Evolutionary conservation across 169 alveolate genomes (phyloP).

Genomic region (Sarcocystis neurona): DNA sequence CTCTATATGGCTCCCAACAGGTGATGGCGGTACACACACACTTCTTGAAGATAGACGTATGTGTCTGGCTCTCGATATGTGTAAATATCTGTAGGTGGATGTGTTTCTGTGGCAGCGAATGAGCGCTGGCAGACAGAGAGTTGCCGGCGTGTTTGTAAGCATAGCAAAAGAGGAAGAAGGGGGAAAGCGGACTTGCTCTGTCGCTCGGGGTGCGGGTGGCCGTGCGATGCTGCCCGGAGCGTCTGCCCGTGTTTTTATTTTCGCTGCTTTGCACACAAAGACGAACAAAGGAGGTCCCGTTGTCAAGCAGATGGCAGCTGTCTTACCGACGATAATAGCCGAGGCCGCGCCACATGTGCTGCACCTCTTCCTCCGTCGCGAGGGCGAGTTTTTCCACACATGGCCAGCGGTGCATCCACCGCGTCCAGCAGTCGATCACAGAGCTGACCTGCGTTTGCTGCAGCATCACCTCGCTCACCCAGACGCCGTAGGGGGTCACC

Average conservation of each 20-base stretch:
- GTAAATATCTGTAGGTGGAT: too few species aligned
- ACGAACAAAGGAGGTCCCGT: not conserved
- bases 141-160: too few species aligned
- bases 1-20: too few species aligned
- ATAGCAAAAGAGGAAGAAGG: not conserved
- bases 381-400: slow-evolving; percentile 57
- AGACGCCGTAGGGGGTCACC: slow-evolving; percentile 65
- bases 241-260: not conserved
- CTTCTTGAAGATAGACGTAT: too few species aligned
- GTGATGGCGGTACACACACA: too few species aligned
- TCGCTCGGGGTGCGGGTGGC: not conserved
- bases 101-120: not conserved
- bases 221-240: too few species aligned
- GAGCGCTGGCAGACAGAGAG: not conserved
- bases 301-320: not conserved
- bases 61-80: too few species aligned
- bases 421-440: slow-evolving; percentile 66
- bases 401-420: slow-evolving; percentile 72
- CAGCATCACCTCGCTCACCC: slow-evolving; percentile 75
- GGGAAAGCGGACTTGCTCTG: not conserved
- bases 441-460: slow-evolving; percentile 74
- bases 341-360: slow-evolving; percentile 68
- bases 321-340: slow-evolving; percentile 68
- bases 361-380: slow-evolving; percentile 65
- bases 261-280: not conserved